Conservation (phyloP, 2,329 filamentous ascomycete species). For the Epichloe sibirici region DNA sequence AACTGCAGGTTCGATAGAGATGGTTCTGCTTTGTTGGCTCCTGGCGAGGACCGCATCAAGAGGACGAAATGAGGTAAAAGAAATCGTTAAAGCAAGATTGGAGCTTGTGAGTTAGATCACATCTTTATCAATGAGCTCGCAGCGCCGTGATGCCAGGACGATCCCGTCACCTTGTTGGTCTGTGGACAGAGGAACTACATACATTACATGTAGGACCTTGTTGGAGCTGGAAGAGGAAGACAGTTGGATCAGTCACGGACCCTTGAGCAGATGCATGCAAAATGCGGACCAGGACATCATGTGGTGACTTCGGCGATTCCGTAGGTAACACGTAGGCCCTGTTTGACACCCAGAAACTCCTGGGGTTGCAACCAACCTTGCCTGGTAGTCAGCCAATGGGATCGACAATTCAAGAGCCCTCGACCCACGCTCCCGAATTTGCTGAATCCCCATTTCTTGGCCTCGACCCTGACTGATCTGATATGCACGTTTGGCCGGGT, state of each 20-base stretch:
- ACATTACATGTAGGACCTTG: too few species aligned
- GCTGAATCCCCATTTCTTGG: too few species aligned
- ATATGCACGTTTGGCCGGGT: too few species aligned
- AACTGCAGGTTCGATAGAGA: not conserved
- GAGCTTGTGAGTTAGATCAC: not conserved
- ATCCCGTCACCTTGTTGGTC: not conserved
- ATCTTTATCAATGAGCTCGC: not conserved
- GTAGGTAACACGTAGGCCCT: not conserved
- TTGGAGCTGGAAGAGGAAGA: not conserved
- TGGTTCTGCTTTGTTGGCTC: not conserved
- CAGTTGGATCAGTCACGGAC: not conserved
- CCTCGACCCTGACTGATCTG: too few species aligned
- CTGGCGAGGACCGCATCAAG: not conserved
- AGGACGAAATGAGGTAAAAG: not conserved
- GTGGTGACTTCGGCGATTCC: constrained; percentile 5
- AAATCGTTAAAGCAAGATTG: not conserved
- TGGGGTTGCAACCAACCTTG: not conserved
- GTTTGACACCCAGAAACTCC: not conserved
- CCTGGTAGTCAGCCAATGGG: too few species aligned
- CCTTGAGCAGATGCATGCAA: not conserved
- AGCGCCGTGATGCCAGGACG: not conserved
- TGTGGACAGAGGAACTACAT: not conserved
- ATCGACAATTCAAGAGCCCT: too few species aligned
- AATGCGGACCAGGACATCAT: constrained; percentile 2
- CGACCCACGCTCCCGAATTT: too few species aligned